Percentiles rank a stretch among this genome's conserved stretches.
Conservation (phyloP, 345 rosid species). For the Geranium brycei region DNA sequence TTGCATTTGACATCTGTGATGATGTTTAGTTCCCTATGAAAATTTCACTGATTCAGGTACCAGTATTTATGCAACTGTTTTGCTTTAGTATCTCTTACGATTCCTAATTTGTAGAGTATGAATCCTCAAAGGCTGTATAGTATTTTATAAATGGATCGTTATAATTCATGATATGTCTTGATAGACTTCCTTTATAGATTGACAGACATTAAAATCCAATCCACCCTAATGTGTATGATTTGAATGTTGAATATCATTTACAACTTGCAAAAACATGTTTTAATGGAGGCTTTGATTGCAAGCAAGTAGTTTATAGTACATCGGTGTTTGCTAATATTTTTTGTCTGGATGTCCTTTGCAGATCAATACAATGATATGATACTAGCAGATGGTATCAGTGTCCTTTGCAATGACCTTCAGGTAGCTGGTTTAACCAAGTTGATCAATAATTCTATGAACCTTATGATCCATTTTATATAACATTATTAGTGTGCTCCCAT, state of each 20-base stretch:
- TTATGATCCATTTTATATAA: too few relatives aligned
- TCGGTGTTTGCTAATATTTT: not conserved
- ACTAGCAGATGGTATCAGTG: slow-evolving; percentile 56
- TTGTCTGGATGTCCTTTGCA: slow-evolving; percentile 16
- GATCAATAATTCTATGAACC: too few relatives aligned
- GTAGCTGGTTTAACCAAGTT: slow-evolving; percentile 11
- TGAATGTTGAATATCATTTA: not conserved
- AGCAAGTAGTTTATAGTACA: not conserved
- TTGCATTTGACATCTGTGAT: not conserved
- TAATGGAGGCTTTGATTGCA: not conserved
- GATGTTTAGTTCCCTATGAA: not conserved
- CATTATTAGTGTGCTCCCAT: too few relatives aligned
- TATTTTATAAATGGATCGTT: not conserved
- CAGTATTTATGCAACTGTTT: too few relatives aligned
- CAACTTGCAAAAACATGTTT: not conserved
- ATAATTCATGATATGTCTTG: too few relatives aligned
- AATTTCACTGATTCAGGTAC: too few relatives aligned
- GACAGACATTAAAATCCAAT: not conserved
- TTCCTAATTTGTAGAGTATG: too few relatives aligned
- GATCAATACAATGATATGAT: slow-evolving; percentile 60
- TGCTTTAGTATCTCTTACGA: too few relatives aligned
- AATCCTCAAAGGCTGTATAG: too few relatives aligned
- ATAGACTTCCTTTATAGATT: not conserved
- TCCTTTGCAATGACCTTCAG: slow-evolving; percentile 73
- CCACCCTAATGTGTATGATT: not conserved